Base-by-base conservation (phyloP, 1,284 basidiomycete species). In the Hypsizygus ulmarius region DNA sequence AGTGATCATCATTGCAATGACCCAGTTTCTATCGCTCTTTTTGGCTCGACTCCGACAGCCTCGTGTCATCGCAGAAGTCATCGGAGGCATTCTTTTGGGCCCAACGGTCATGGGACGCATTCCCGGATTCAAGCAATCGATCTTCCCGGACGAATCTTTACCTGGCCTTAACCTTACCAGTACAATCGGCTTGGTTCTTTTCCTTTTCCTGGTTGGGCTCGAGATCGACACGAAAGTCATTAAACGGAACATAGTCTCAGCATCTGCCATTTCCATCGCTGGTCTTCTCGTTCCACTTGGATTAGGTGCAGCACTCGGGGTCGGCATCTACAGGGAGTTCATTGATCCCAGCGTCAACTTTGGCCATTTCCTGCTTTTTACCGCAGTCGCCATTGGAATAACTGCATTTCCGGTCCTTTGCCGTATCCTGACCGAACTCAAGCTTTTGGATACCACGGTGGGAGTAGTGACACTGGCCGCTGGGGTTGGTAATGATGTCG, bases 391-490 rank as follows among this genome's bases (percentile, higher is more conserved):
- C 8, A 83, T 91, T 67, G 86, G 89, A 3, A 96, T 96, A 67
- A 96, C 93, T 0, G 92, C 92, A 0, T 94, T 94, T 70, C 89
- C 85, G 0, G 93, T 97, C n/a, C 78, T 97, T 1, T 96, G 93
- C 62, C 89, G 94, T 54, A 91, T 91, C 59, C 72, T 91, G 16
- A 86, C 86, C 0, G 82, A 82, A 56, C 70, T 84, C 49, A 83
- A 84, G 66, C 77, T 98, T 1, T 82, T 97, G 44, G 87, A 94
- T 56, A 94, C 92, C 34, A 84, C 83, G 15, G 93, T 98, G 39
- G 95, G 94, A 8, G 81, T 93, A 29, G 83, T 95, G 21, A 67
- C 88, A 2, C 81, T 98, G 9, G 87, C 91, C 1, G 94, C 94
- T 1, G 93, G 93, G 44, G 87, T 97, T 9, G 91, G 90, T 1